These are phyloP conservation scores for Umbelopsis ramanniana DNA, from an alignment of 192 early-diverging fungal genomes.

Conservation along the genomic window DNA sequence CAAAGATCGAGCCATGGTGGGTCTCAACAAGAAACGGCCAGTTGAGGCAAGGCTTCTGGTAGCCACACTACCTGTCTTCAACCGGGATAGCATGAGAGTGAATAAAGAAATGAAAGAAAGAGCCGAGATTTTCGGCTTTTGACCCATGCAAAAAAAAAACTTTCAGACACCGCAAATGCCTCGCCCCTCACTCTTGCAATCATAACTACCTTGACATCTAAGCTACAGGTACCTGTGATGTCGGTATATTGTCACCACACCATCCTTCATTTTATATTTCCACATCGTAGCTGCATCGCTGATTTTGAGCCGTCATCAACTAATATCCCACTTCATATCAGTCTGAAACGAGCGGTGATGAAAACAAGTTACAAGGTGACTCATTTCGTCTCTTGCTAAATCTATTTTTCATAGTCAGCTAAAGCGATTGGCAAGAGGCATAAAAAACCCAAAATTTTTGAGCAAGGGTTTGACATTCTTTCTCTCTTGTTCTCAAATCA, in stretches of 20 bases:
- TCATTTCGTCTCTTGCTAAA: constrained; percentile 1
- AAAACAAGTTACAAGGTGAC: constrained; percentile 3
- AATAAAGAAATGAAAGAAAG: not conserved
- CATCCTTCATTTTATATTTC: too few relatives aligned
- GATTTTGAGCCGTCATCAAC: too few relatives aligned
- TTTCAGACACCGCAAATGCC: not conserved
- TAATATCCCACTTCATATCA: too few relatives aligned
- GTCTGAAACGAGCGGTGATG: not conserved
- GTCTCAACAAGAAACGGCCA: not conserved
- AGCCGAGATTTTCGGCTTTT: constrained; percentile 1
- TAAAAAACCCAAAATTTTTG: not conserved
- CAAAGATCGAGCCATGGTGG: not conserved
- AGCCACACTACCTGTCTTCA: constrained; percentile 12
- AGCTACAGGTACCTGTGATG: too few relatives aligned
- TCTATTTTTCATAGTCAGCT: not conserved
- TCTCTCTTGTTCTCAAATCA: constrained; percentile 1
- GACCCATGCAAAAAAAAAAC: constrained; percentile 14
- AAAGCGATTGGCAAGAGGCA: not conserved
- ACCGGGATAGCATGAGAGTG: not conserved
- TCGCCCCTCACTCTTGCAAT: too few relatives aligned
- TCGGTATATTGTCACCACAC: too few relatives aligned
- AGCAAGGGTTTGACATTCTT: not conserved
- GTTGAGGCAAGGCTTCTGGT: not conserved
- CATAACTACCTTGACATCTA: too few relatives aligned
- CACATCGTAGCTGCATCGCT: too few relatives aligned